Conservation (phyloP, 306 rosid species). For the Prosopis cineraria region DNA sequence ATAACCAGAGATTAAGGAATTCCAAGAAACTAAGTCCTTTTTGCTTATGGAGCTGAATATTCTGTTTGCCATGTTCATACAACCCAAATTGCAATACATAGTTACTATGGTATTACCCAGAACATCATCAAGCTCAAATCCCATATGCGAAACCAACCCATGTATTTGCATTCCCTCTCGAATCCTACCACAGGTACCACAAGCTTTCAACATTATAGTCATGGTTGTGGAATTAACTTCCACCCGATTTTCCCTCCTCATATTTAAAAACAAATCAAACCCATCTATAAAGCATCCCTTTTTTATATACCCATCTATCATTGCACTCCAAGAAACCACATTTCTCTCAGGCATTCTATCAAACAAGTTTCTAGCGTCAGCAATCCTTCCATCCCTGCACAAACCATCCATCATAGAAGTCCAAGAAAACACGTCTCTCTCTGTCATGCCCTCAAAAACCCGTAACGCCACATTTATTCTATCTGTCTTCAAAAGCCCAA, state of each 20-base stretch:
- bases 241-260: slow-evolving; percentile 69
- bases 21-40: slow-evolving; percentile 73
- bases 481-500: slow-evolving; percentile 67
- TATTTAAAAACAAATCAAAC: slow-evolving; percentile 58
- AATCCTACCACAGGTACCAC: slow-evolving; percentile 53
- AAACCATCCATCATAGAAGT: slow-evolving; percentile 78
- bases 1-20: slow-evolving; percentile 75
- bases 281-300: slow-evolving; percentile 58
- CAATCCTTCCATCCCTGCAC: slow-evolving; percentile 66
- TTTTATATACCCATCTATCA: slow-evolving; percentile 78
- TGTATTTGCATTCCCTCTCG: slow-evolving; percentile 77
- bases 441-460: slow-evolving; percentile 56
- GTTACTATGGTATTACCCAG: slow-evolving; percentile 62
- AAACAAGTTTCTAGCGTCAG: slow-evolving; percentile 64
- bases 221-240: slow-evolving; percentile 67
- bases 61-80: slow-evolving; percentile 49
- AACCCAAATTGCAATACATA: slow-evolving; percentile 66
- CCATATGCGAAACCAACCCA: slow-evolving; percentile 56
- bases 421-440: slow-evolving; percentile 76
- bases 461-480: slow-evolving; percentile 48
- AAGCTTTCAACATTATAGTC: slow-evolving; percentile 62
- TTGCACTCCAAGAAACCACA: slow-evolving; percentile 79
- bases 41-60: slow-evolving; percentile 48
- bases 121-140: slow-evolving; percentile 63
- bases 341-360: slow-evolving; percentile 67